Evolutionary conservation across 2,329 filamentous ascomycete species (phyloP).

Genomic region (Penicillium sp.): DNA sequence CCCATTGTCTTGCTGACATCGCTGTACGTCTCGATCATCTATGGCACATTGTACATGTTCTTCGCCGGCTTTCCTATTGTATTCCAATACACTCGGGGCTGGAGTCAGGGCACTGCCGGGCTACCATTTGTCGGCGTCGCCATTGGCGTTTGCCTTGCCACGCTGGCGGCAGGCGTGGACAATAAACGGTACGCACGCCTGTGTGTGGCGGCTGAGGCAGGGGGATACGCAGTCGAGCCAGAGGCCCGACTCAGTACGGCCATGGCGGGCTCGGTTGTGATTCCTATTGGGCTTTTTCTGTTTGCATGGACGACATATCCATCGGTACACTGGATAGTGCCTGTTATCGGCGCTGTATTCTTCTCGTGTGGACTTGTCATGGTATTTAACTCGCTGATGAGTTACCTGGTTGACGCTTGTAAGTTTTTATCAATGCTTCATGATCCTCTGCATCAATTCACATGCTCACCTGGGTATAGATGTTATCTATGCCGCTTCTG

Average conservation of each 20-base stretch:
- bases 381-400: neutral
- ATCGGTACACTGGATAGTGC: conserved; percentile 11
- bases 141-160: conserved; percentile 22
- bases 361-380: conserved; percentile 9
- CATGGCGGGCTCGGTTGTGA: conserved; percentile 19
- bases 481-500: conserved; percentile 6
- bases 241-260: conserved; percentile 19
- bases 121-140: conserved; percentile 26
- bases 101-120: conserved; percentile 20
- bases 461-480: neutral
- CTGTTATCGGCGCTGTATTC: neutral
- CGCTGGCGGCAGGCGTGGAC: neutral
- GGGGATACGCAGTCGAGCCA: conserved; percentile 8
- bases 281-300: conserved; percentile 26
- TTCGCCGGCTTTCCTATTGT: conserved; percentile 27
- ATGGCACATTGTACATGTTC: conserved; percentile 25
- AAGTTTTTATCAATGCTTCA: conserved; percentile 1
- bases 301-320: conserved; percentile 28
- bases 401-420: neutral
- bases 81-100: conserved; percentile 24
- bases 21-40: conserved; percentile 23
- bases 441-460: neutral
- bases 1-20: conserved; percentile 24
- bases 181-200: neutral
- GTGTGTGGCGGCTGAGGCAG: neutral